Conservation (phyloP, 208 protist genomes). For the Acanthamoeba lenticulata region DNA sequence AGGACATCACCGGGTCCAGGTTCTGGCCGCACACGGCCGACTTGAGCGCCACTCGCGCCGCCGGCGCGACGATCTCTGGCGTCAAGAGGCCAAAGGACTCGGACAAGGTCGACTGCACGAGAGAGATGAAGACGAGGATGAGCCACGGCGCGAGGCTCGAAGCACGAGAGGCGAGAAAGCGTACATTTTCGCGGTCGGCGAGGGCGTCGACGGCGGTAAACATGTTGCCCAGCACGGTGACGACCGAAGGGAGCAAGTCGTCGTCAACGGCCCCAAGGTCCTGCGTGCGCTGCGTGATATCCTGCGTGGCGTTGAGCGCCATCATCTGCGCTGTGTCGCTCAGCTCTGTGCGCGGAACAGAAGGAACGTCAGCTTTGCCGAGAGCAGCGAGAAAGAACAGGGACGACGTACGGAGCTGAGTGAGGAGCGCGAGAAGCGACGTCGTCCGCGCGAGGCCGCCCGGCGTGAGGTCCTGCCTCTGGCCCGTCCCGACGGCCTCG, state of each 20-base stretch:
- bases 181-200: not conserved
- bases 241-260: not conserved
- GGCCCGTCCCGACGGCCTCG: not conserved
- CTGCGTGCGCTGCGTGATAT: not conserved
- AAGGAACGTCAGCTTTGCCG: too few species aligned
- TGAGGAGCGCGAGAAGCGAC: not conserved
- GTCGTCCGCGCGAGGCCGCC: not conserved
- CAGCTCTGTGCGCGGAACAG: not conserved
- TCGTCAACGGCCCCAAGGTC: not conserved
- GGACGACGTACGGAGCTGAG: not conserved
- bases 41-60: not conserved
- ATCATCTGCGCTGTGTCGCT: not conserved
- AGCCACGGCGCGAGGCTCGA: too few species aligned
- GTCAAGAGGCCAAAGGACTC: not conserved
- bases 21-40: slow-evolving; percentile 29
- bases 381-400: too few species aligned
- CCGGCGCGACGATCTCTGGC: not conserved
- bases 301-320: not conserved
- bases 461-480: not conserved
- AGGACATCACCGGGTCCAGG: not conserved
- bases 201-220: not conserved
- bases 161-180: too few species aligned
- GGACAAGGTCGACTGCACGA: not conserved
- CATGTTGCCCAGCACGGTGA: not conserved
- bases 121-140: too few species aligned